Percentiles rank a stretch among this genome's conserved stretches.
phyloP scores from a whole-genome alignment of 257 asterid species.

The Forsythia suspensa region DNA sequence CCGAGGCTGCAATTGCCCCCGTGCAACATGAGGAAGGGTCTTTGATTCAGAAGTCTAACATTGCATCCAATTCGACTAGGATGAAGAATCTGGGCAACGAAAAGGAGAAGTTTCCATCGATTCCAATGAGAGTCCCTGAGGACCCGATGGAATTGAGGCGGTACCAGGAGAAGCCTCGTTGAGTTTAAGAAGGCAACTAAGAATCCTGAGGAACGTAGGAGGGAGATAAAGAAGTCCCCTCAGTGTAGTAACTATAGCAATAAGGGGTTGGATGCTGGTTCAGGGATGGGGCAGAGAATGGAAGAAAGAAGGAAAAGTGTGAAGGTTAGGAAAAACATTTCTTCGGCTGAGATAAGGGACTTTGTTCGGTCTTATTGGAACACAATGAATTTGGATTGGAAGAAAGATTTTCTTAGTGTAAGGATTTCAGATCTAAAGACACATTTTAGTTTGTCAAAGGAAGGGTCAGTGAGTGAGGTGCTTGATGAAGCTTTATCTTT shows the following conservation, averaged over 20 bases:
- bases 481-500: conserved; percentile 59
- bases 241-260: conserved; percentile 10
- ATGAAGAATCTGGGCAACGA: conserved; percentile 64
- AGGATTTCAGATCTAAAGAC: conserved; percentile 51
- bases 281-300: conserved; percentile 44
- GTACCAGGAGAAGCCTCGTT: conserved; percentile 49
- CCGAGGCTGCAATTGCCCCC: conserved; percentile 11
- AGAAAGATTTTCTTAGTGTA: conserved; percentile 46
- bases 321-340: conserved; percentile 42
- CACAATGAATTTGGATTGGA: conserved; percentile 51
- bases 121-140: conserved; percentile 61
- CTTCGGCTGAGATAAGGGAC: conserved; percentile 66
- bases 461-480: conserved; percentile 42
- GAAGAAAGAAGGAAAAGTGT: conserved; percentile 61
- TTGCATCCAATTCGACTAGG: conserved; percentile 68
- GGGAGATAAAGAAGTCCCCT: conserved; percentile 67
- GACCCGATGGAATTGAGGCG: conserved; percentile 71
- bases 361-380: conserved; percentile 66
- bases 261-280: conserved; percentile 44
- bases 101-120: conserved; percentile 57
- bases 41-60: conserved; percentile 70
- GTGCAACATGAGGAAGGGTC: conserved; percentile 54
- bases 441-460: conserved; percentile 57
- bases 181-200: conserved; percentile 53
- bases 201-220: conserved; percentile 77